A percentile compares a stretch with the other conserved stretches of the same genome.
These are phyloP conservation scores for Dactylellina leptospora DNA, from an alignment of 2,329 filamentous ascomycete genomes.

Conservation along the genomic window DNA sequence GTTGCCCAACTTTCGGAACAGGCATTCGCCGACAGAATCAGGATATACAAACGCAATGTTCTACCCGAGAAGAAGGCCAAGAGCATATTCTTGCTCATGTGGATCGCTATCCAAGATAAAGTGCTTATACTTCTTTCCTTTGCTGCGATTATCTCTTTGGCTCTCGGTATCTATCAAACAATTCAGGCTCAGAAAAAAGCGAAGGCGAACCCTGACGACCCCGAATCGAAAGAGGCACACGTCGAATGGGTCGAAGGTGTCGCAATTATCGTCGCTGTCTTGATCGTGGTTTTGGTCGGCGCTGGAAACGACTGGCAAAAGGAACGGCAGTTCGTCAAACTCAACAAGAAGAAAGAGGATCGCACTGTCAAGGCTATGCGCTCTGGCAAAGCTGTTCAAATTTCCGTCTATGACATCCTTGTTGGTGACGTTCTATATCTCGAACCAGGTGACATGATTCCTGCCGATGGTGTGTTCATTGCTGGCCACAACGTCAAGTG, in stretches of 20 bases:
- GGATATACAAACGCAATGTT: slow-evolving; percentile 76
- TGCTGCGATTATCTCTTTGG: slow-evolving; percentile 76
- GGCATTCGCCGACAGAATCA: slow-evolving; percentile 71
- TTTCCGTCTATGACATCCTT: slow-evolving; percentile 73
- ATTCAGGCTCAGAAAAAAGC: slow-evolving; percentile 68
- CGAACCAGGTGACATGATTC: slow-evolving; percentile 74
- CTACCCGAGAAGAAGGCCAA: slow-evolving; percentile 79
- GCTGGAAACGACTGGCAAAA: slow-evolving; percentile 75
- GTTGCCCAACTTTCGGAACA: slow-evolving; percentile 55
- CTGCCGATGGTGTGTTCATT: slow-evolving; percentile 76
- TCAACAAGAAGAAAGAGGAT: slow-evolving; percentile 71
- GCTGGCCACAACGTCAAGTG: slow-evolving; percentile 73
- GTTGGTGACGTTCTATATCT: slow-evolving; percentile 76
- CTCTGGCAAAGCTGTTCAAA: slow-evolving; percentile 71
- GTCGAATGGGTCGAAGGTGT: slow-evolving; percentile 75
- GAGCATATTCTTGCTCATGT: slow-evolving; percentile 75
- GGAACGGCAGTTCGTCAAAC: slow-evolving; percentile 71
- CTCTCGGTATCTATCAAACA: slow-evolving; percentile 78
- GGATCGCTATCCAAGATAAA: slow-evolving; percentile 87
- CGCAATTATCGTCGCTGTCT: slow-evolving; percentile 72
- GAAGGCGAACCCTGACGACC: slow-evolving; percentile 55
- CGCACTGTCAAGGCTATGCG: slow-evolving; percentile 73
- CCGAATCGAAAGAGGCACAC: slow-evolving; percentile 63
- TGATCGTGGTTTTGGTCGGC: slow-evolving; percentile 71
- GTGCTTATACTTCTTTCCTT: slow-evolving; percentile 76